Conservation (phyloP, 2,329 filamentous ascomycete genomes). For the Pseudocercospora pini-densiflorae region DNA sequence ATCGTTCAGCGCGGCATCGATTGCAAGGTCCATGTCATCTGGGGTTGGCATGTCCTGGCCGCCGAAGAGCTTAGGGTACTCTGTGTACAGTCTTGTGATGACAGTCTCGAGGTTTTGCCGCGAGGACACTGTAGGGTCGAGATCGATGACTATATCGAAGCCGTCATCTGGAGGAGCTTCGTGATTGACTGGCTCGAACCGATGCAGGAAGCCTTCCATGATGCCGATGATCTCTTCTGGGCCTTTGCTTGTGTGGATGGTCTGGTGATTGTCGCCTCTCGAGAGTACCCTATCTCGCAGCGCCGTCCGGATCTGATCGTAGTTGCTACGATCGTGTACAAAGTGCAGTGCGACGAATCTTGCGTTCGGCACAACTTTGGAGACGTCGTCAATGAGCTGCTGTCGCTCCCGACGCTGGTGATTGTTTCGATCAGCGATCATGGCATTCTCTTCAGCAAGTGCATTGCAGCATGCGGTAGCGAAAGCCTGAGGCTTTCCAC, state of each 20-base stretch:
- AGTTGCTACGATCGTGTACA: constrained; percentile 70
- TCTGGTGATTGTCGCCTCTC: constrained; percentile 96
- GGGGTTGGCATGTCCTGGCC: constrained; percentile 66
- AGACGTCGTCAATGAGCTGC: constrained; percentile 82
- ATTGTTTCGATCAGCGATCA: constrained; percentile 94
- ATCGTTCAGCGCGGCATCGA: constrained; percentile 72
- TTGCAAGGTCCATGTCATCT: constrained; percentile 78
- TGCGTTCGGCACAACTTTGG: constrained; percentile 63
- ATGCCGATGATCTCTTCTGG: constrained; percentile 78
- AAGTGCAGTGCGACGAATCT: constrained; percentile 87
- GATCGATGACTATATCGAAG: constrained; percentile 84
- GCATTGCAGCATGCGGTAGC: constrained; percentile 69
- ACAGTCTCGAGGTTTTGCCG: constrained; percentile 83
- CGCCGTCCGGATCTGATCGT: constrained; percentile 73
- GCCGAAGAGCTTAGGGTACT: constrained; percentile 76
- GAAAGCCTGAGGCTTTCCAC: constrained; percentile 76
- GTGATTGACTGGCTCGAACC: constrained; percentile 79
- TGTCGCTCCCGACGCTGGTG: constrained; percentile 84
- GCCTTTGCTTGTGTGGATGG: constrained; percentile 83
- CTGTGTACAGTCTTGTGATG: constrained; percentile 70
- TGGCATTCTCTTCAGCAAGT: constrained; percentile 69
- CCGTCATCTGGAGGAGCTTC: constrained; percentile 72
- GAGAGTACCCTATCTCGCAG: constrained; percentile 79
- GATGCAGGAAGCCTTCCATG: constrained; percentile 90
- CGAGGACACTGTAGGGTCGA: constrained; percentile 78